Conservation (phyloP, 2,329 filamentous ascomycete species). For the Colletotrichum theobromicola region DNA sequence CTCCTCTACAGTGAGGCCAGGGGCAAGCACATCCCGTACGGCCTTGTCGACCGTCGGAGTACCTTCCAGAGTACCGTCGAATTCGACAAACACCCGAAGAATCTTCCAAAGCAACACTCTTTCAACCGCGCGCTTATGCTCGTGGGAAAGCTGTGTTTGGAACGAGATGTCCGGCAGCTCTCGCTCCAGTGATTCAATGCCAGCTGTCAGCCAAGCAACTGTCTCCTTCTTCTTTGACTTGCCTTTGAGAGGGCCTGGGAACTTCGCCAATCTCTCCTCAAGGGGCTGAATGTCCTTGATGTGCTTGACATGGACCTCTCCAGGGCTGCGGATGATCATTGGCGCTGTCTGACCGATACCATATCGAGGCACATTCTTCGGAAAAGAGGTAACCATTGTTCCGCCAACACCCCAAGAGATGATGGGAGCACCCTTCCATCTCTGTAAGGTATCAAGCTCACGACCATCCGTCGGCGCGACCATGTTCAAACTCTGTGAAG, state of each 20-base stretch:
- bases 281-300: conserved; percentile 77
- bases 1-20: conserved; percentile 45
- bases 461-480: conserved; percentile 69
- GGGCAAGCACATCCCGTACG: conserved; percentile 76
- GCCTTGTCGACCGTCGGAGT: conserved; percentile 74
- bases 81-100: conserved; percentile 79
- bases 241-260: conserved; percentile 86
- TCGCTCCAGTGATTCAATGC: conserved; percentile 76
- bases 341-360: conserved; percentile 74
- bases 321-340: conserved; percentile 81
- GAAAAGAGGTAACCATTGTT: conserved; percentile 81
- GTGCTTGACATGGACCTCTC: conserved; percentile 79
- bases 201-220: conserved; percentile 77
- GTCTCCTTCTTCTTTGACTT: conserved; percentile 98
- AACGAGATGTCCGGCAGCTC: conserved; percentile 54
- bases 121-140: conserved; percentile 78
- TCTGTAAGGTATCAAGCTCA: conserved; percentile 77
- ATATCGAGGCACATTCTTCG: conserved; percentile 87
- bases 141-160: conserved; percentile 54
- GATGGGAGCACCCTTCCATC: conserved; percentile 90
- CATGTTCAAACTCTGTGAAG: conserved; percentile 62
- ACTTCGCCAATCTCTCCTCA: conserved; percentile 75
- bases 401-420: conserved; percentile 91
- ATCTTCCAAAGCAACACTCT: conserved; percentile 88
- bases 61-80: conserved; percentile 83